Base-by-base conservation (phyloP, 257 asterid genomes). In the Ilex aquifolium region DNA sequence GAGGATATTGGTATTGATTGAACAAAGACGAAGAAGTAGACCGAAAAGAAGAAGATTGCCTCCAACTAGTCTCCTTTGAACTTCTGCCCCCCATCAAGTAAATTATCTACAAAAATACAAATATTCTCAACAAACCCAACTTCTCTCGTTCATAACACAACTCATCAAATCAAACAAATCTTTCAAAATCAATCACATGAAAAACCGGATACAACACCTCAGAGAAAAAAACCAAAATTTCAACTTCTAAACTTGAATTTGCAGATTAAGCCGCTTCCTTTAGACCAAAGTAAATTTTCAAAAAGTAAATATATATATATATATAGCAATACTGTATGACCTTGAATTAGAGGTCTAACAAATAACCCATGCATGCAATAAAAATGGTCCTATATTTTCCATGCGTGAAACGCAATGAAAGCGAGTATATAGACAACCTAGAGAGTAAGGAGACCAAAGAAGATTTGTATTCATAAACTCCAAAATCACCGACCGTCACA, bases 21-120 rank as follows among this genome's bases (percentile, higher is more conserved):
- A 84, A 79, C 27, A 0, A 53, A 10, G 85, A 67, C 21, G 83
- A 67, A 30, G 87, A 58, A 69, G 71, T 48, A 12, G 90, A 63
- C 59, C 69, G 78, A 60, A 60, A 4, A 68, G 72, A 57, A 39
- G 95, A 73, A 57, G 92, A 75, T 69, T 76, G 89, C 65, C 88
- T 80, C 80, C 78, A 57, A 69, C 72, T 80, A 11, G 73, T 82
- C 17, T 61, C 86, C 56, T 82, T 87, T 21, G 97, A 92, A 75
- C 83, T 83, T 74, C 74, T 85, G 63, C 72, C 91, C 59, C 99
- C 99, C 99, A 92, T 92, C 74, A 60, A 72, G 48, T 60, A 81
- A 71, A 53, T 62, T 21, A 69, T 72, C 78, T 44, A 67, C 65
- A 60, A 61, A 21, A 21, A 21, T 21, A 21, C 1, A 56, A 66